Percentiles rank a stretch among this genome's conserved stretches.
phyloP scores from a whole-genome alignment of 768 basidiomycete genomes.

The Kwoniella pini region DNA sequence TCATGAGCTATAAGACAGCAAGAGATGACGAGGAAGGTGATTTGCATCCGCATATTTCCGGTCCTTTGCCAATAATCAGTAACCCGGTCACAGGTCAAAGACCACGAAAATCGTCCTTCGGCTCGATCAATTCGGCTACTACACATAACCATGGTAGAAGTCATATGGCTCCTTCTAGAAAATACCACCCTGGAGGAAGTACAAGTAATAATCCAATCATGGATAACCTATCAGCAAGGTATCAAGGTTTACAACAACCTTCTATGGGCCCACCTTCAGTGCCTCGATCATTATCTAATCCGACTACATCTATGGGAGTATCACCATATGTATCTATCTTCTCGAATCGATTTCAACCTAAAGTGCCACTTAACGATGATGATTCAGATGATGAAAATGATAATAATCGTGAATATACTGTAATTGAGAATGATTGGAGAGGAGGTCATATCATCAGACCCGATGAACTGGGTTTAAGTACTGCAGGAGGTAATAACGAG shows the following conservation, averaged over 20 bases:
- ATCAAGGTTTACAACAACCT: constrained; percentile 23
- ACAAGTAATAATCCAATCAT: constrained; percentile 31
- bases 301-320: constrained; percentile 9
- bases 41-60: constrained; percentile 11
- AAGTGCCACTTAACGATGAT: constrained; percentile 34
- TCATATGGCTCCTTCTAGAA: constrained; percentile 8
- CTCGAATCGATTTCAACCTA: constrained; percentile 29
- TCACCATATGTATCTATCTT: constrained; percentile 43
- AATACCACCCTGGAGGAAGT: not conserved
- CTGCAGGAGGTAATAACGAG: not conserved
- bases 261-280: not conserved
- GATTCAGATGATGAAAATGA: constrained; percentile 46
- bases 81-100: constrained; percentile 20
- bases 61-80: constrained; percentile 8
- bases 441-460: constrained; percentile 31
- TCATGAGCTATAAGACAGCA: constrained; percentile 7
- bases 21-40: constrained; percentile 5
- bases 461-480: constrained; percentile 1
- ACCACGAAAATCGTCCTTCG: constrained; percentile 10
- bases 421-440: constrained; percentile 49
- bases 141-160: constrained; percentile 1
- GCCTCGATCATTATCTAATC: not conserved
- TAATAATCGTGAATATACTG: constrained; percentile 28
- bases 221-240: constrained; percentile 33
- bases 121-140: not conserved